These are phyloP conservation scores for Salix purpurea DNA, from an alignment of 345 rosid species.

Conservation along the genomic window DNA sequence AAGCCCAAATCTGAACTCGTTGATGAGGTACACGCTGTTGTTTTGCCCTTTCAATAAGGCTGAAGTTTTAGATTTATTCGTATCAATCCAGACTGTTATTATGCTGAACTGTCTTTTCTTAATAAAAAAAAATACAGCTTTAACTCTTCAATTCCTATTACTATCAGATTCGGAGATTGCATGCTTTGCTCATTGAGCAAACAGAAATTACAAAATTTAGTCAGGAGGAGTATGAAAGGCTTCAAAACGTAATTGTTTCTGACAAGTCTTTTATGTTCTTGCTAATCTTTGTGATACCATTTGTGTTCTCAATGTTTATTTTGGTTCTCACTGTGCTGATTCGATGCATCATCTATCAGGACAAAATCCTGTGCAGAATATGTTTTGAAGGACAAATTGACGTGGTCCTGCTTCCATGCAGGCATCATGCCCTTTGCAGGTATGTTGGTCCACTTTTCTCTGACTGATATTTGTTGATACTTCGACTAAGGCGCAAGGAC, in stretches of 20 bases:
- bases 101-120: not conserved
- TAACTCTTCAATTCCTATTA: slow-evolving; percentile 5
- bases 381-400: slow-evolving; percentile 86
- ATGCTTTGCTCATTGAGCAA: slow-evolving; percentile 67
- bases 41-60: not conserved
- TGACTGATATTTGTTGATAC: not conserved
- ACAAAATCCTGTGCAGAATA: slow-evolving; percentile 75
- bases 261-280: not conserved
- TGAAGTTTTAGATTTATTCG: not conserved
- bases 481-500: not conserved
- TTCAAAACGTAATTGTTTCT: slow-evolving; percentile 55
- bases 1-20: slow-evolving; percentile 76
- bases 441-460: slow-evolving; percentile 16
- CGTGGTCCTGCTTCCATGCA: slow-evolving; percentile 72
- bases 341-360: slow-evolving; percentile 45
- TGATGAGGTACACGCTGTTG: slow-evolving; percentile 52
- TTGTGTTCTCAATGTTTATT: not conserved
- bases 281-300: not conserved
- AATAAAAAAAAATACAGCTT: not conserved
- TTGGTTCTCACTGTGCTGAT: not conserved
- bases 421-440: slow-evolving; percentile 89
- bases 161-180: slow-evolving; percentile 66
- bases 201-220: slow-evolving; percentile 61
- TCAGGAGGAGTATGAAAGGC: slow-evolving; percentile 78
- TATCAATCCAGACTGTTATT: not conserved